Evolutionary conservation across 768 basidiomycete species (phyloP).

Genomic region (Lentinula sp.): DNA sequence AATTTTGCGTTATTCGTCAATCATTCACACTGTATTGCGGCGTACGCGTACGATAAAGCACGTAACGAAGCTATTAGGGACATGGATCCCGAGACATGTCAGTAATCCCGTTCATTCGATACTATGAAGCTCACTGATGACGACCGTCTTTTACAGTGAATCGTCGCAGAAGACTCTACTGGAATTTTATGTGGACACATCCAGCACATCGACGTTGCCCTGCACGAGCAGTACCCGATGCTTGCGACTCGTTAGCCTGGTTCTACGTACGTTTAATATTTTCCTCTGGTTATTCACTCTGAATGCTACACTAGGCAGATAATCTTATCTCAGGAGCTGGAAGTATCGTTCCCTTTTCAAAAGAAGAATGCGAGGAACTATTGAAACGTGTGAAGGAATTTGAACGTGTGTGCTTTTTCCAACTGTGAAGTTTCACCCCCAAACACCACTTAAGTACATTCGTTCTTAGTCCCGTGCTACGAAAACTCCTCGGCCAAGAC

Average conservation of each 20-base stretch:
- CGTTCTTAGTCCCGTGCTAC: constrained; percentile 22
- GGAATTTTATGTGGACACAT: constrained; percentile 46
- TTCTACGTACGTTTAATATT: constrained; percentile 28
- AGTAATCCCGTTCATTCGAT: background rate
- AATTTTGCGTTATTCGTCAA: constrained; percentile 30
- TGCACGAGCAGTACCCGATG: constrained; percentile 35
- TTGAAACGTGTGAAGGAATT: constrained; percentile 28
- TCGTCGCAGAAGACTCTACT: constrained; percentile 41
- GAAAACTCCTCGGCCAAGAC: constrained; percentile 33
- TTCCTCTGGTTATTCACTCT: background rate
- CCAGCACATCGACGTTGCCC: constrained; percentile 39
- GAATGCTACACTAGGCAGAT: constrained; percentile 26
- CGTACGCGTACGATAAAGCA: constrained; percentile 20
- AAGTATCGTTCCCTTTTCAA: constrained; percentile 48
- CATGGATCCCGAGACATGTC: background rate
- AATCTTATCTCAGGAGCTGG: constrained; percentile 39
- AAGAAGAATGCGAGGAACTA: constrained; percentile 46
- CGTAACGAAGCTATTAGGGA: background rate
- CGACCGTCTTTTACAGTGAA: constrained; percentile 23
- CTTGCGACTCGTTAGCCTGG: constrained; percentile 44
- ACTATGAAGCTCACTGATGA: background rate
- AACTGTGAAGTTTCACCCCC: background rate
- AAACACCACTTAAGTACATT: background rate
- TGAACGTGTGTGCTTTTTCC: constrained; percentile 18
- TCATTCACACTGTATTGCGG: constrained; percentile 41